These are phyloP conservation scores for Beauveria australis DNA, from an alignment of 2,329 filamentous ascomycete genomes.

Conservation along the genomic window DNA sequence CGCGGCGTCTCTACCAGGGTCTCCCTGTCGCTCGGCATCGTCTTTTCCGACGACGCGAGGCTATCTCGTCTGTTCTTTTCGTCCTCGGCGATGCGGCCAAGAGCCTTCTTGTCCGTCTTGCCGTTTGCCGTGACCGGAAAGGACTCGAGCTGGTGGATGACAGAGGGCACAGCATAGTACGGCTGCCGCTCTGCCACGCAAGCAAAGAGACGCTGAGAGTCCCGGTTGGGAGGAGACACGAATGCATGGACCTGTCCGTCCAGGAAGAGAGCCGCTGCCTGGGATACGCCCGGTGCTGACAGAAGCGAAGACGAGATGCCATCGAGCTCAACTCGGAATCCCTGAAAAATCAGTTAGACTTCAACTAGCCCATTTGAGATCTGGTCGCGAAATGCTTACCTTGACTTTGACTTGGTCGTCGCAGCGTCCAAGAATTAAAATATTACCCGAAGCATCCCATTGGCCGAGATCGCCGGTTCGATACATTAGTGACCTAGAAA, in stretches of 20 bases:
- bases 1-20: conserved; percentile 20
- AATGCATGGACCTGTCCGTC: conserved; percentile 43
- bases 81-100: conserved; percentile 24
- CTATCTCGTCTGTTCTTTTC: neutral
- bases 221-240: conserved; percentile 29
- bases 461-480: conserved; percentile 52
- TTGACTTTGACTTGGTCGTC: conserved; percentile 57
- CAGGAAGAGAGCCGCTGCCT: conserved; percentile 39
- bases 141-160: conserved; percentile 32
- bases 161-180: conserved; percentile 46
- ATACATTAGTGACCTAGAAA: conserved; percentile 41
- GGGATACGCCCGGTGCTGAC: conserved; percentile 35
- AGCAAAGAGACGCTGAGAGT: conserved; percentile 29
- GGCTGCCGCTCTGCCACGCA: conserved; percentile 37
- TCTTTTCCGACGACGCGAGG: neutral
- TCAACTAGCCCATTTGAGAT: too few relatives aligned
- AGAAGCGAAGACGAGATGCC: conserved; percentile 45
- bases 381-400: conserved; percentile 19
- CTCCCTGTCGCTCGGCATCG: conserved; percentile 13
- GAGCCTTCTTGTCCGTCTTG: conserved; percentile 44
- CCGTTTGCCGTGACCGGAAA: conserved; percentile 47
- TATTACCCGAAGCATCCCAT: conserved; percentile 44
- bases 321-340: conserved; percentile 54
- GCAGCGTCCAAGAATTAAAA: conserved; percentile 47
- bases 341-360: conserved; percentile 20